These are phyloP conservation scores for Dissophora globulifera DNA, from an alignment of 192 early-diverging fungal species.

Conservation along the genomic window DNA sequence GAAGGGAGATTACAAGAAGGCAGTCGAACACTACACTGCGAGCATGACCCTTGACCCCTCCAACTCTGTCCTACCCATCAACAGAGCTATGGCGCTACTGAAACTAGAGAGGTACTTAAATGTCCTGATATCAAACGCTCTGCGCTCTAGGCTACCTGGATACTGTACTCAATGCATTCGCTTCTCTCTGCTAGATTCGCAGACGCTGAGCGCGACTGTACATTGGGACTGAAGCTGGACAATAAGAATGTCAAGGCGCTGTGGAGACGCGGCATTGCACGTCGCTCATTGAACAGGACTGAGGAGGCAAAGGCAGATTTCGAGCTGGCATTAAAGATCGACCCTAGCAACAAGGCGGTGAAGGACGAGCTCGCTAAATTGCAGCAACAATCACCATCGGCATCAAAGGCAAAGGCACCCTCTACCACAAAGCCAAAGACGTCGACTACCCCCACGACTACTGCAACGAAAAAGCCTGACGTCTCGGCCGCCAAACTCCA, in stretches of 20 bases:
- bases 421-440: background rate
- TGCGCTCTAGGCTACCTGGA: too few relatives aligned
- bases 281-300: slow-evolving; percentile 59
- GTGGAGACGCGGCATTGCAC: slow-evolving; percentile 79
- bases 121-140: too few relatives aligned
- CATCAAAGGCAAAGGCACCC: too few relatives aligned
- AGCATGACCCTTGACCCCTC: slow-evolving; percentile 71
- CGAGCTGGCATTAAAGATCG: slow-evolving; percentile 67
- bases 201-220: slow-evolving; percentile 77
- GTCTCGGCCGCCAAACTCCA: background rate
- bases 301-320: slow-evolving; percentile 72
- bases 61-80: slow-evolving; percentile 69
- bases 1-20: slow-evolving; percentile 64
- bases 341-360: slow-evolving; percentile 73
- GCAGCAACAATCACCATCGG: background rate
- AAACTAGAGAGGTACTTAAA: slow-evolving; percentile 79
- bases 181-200: slow-evolving; percentile 54
- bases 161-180: background rate
- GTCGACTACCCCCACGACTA: background rate
- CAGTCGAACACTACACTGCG: slow-evolving; percentile 71
- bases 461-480: background rate
- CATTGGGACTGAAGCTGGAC: slow-evolving; percentile 66
- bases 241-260: slow-evolving; percentile 81
- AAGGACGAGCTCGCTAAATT: slow-evolving; percentile 69
- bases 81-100: slow-evolving; percentile 85